Evolutionary conservation across 805 yeast genomes (phyloP).

Genomic region (Yamadazyma ubonensis): DNA sequence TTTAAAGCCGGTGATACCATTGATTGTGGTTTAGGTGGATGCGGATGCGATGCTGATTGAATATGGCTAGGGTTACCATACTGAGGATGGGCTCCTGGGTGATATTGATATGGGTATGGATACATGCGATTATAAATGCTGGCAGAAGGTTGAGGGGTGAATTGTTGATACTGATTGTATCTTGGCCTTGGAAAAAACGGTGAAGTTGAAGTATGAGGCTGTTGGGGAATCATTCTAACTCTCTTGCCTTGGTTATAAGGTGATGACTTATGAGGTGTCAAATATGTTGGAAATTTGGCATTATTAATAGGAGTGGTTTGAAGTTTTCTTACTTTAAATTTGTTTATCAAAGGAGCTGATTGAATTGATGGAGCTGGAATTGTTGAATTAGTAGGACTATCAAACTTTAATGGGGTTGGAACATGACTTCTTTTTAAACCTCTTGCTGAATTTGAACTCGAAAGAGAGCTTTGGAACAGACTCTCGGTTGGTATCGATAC

Average conservation of each 20-base stretch:
- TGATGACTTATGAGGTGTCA: slow-evolving; percentile 17
- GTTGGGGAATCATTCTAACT: slow-evolving; percentile 13
- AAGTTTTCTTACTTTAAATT: slow-evolving; percentile 6
- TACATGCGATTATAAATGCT: slow-evolving; percentile 11
- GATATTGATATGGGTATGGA: slow-evolving; percentile 2
- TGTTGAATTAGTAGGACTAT: neutral
- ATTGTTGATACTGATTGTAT: slow-evolving; percentile 14
- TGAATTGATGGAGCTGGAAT: slow-evolving; percentile 24
- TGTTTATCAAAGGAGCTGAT: slow-evolving; percentile 31
- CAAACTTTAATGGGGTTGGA: slow-evolving; percentile 31
- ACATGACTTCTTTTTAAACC: slow-evolving; percentile 33
- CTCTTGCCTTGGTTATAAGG: slow-evolving; percentile 15
- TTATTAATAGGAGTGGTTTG: slow-evolving; percentile 13
- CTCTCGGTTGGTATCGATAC: neutral
- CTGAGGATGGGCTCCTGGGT: slow-evolving; percentile 3
- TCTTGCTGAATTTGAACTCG: slow-evolving; percentile 12
- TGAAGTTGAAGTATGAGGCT: slow-evolving; percentile 14
- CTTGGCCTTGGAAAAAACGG: slow-evolving; percentile 12
- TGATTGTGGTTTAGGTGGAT: neutral
- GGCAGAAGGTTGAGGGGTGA: slow-evolving; percentile 17
- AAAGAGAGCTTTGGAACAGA: neutral
- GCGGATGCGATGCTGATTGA: too few species aligned
- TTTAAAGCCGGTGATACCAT: neutral
- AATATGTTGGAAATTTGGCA: slow-evolving; percentile 14
- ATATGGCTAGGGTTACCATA: neutral